These are phyloP conservation scores for Epithele typhae DNA, from an alignment of 768 basidiomycete genomes.

Conservation along the genomic window DNA sequence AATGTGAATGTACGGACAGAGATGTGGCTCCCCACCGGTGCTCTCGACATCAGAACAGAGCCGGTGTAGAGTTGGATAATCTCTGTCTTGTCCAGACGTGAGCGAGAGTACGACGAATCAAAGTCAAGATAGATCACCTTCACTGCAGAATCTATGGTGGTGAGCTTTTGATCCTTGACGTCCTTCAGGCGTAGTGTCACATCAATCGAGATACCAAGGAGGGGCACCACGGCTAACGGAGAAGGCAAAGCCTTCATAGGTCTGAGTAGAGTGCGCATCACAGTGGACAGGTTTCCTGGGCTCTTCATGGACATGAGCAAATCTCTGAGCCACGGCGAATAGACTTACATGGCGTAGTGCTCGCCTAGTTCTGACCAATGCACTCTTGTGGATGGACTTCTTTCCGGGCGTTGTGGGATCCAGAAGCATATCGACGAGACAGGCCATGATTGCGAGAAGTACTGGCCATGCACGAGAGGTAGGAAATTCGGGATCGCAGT, in stretches of 20 bases:
- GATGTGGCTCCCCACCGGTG: slow-evolving; percentile 52
- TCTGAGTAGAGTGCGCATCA: slow-evolving; percentile 52
- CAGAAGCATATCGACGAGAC: slow-evolving; percentile 55
- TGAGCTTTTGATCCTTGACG: slow-evolving; percentile 39
- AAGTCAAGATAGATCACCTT: slow-evolving; percentile 36
- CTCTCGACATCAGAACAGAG: slow-evolving; percentile 65
- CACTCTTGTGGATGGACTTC: slow-evolving; percentile 54
- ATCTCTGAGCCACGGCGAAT: neutral
- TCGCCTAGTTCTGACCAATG: slow-evolving; percentile 57
- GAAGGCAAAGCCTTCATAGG: slow-evolving; percentile 46
- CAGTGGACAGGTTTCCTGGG: slow-evolving; percentile 39
- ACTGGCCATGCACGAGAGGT: slow-evolving; percentile 45
- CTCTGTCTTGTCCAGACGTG: slow-evolving; percentile 36
- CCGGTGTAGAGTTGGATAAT: slow-evolving; percentile 58
- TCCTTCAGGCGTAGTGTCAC: slow-evolving; percentile 67
- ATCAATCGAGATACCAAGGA: slow-evolving; percentile 67
- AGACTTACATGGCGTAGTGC: slow-evolving; percentile 57
- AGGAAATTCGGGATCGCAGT: slow-evolving; percentile 40
- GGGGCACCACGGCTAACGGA: slow-evolving; percentile 37
- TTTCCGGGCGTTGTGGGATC: slow-evolving; percentile 50
- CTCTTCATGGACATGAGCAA: slow-evolving; percentile 18
- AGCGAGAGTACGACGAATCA: neutral
- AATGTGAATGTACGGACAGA: slow-evolving; percentile 37
- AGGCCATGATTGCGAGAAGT: slow-evolving; percentile 54
- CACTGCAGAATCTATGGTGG: slow-evolving; percentile 38